A percentile compares a stretch with the other conserved stretches of the same genome.
Evolutionary conservation across 768 basidiomycete genomes (phyloP).

Genomic region (Psilocybe cyanescens): DNA sequence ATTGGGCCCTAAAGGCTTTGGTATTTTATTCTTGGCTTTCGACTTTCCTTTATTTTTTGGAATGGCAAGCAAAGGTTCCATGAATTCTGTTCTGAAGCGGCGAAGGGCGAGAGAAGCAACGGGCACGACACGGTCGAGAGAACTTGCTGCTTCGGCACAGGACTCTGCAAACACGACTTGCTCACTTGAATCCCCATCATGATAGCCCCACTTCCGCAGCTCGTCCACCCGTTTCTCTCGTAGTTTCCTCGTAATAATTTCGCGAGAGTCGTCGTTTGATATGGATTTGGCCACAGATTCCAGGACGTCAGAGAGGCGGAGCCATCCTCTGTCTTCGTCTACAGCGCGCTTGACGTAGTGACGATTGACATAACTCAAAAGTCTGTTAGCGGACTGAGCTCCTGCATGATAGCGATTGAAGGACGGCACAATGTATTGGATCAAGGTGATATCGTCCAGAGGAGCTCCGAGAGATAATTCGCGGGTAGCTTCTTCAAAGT

Average conservation of each 20-base stretch:
- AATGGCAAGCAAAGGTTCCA: conserved; percentile 68
- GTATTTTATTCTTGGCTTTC: conserved; percentile 54
- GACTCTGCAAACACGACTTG: conserved; percentile 62
- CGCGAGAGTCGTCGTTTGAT: conserved; percentile 55
- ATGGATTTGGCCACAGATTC: conserved; percentile 60
- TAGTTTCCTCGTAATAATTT: conserved; percentile 59
- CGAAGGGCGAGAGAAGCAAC: conserved; percentile 68
- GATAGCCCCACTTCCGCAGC: conserved; percentile 73
- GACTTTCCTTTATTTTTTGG: conserved; percentile 66
- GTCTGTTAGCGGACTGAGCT: conserved; percentile 68
- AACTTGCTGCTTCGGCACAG: conserved; percentile 75
- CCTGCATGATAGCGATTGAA: conserved; percentile 75
- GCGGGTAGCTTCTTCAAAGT: conserved; percentile 62
- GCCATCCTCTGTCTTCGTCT: conserved; percentile 82
- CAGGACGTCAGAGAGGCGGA: conserved; percentile 67
- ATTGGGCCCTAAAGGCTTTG: conserved; percentile 42
- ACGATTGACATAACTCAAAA: conserved; percentile 80
- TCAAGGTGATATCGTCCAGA: conserved; percentile 64
- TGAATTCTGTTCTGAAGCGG: conserved; percentile 71
- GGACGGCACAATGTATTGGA: conserved; percentile 72
- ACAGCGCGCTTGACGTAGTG: conserved; percentile 77
- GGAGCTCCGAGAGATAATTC: conserved; percentile 68
- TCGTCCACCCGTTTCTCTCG: conserved; percentile 65
- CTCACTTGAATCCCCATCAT: conserved; percentile 52
- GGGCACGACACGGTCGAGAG: conserved; percentile 66